Evolutionary conservation across 2,329 filamentous ascomycete species (phyloP), one percentile per base, ranked within the genome.

Genomic region (Penicillium sp.): DNA sequence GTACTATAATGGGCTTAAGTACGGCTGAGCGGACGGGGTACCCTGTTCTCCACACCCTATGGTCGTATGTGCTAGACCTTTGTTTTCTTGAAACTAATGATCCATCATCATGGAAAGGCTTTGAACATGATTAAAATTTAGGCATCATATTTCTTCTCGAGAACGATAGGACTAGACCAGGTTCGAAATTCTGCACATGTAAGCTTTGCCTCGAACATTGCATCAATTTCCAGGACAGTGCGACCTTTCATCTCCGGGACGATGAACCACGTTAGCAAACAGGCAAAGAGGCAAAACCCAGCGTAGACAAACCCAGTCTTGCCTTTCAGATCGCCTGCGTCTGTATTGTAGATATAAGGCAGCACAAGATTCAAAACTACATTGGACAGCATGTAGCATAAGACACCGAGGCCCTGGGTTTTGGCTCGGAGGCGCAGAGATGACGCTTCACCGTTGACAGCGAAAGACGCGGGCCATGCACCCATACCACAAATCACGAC

Each of bases 161-260:
- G 23, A 5, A 31, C 29, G 15, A 42, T 39, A 4, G 47, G 45
- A n/a, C 31, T n/a, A 41, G 38, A 33, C 67, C 66, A 69, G 3
- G 47, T 18, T 41, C 51, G 60, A 45, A 69, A 71, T 28, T 58
- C n/a, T 18, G 61, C 54, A 15, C 65, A 56, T 7, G 57, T 47
- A 6, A 68, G 7, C 2, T 38, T 50, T n/a, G 54, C 34, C 45
- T 65, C 63, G 52, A 72, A 71, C 67, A 72, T 67, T 4, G 49
- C 28, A 62, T 83, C 79, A 52, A 83, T 78, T 58, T 82, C 78
- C 34, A 69, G 68, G 0, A 75, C 67, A 1, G 66, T 76, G 18
- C 78, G 65, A 4, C 76, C 77, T 64, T 77, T 79, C 69, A 81
- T 82, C 61, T 85, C 81, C 0, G 82, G 81, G 0, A 84, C 67